A percentile compares a stretch with the other conserved stretches of the same genome.
Conservation (phyloP, 305 asterid genomes). For the Fraxinus dipetala region DNA sequence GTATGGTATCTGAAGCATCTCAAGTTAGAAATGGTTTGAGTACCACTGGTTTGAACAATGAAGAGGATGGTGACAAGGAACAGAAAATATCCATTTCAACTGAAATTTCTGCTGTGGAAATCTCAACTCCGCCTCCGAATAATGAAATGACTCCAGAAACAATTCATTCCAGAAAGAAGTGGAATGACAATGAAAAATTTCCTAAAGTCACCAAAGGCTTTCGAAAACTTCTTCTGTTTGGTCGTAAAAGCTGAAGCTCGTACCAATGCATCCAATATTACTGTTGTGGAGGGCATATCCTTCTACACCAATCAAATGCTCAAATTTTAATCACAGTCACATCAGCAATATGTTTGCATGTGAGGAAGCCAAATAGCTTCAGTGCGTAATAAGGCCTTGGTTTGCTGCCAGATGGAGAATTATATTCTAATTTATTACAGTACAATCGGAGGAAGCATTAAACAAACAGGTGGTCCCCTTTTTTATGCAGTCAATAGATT, state of each 20-base stretch:
- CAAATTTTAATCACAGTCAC: not conserved
- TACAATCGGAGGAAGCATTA: not conserved
- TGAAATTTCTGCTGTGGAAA: constrained; percentile 35
- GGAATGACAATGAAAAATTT: constrained; percentile 58
- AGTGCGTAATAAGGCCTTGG: constrained; percentile 13
- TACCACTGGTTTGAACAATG: constrained; percentile 20
- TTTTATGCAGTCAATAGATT: not conserved
- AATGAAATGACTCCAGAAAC: constrained; percentile 39
- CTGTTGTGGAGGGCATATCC: not conserved
- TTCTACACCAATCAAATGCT: constrained; percentile 17
- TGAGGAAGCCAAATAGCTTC: not conserved
- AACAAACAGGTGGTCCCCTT: constrained; percentile 7
- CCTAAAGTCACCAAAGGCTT: constrained; percentile 63
- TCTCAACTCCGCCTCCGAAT: constrained; percentile 52
- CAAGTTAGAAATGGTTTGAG: constrained; percentile 19
- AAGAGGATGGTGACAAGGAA: constrained; percentile 26
- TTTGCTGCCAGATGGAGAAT: constrained; percentile 2
- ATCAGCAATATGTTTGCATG: not conserved
- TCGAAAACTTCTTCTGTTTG: constrained; percentile 68
- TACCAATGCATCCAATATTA: not conserved
- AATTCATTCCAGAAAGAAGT: constrained; percentile 55
- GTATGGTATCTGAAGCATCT: constrained; percentile 8
- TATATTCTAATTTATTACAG: constrained; percentile 15
- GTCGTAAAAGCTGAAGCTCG: constrained; percentile 47
- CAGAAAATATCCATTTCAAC: constrained; percentile 38